phyloP scores from a whole-genome alignment of 768 basidiomycete species.

The Dioszegia crocea region DNA sequence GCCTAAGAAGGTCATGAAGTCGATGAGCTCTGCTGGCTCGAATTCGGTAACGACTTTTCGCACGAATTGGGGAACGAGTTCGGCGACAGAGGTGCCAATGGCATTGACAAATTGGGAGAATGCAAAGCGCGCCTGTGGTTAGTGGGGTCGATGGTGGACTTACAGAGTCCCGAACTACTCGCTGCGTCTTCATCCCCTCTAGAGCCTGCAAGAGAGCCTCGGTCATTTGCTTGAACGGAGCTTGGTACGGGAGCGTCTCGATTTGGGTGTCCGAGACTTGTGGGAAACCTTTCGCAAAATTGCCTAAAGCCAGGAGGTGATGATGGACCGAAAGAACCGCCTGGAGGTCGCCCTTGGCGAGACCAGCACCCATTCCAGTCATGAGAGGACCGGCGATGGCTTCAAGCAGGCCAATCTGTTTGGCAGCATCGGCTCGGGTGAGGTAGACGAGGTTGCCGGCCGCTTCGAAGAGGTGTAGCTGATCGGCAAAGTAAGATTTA shows the following conservation, averaged over 20 bases:
- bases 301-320: conserved; percentile 87
- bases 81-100: conserved; percentile 77
- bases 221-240: conserved; percentile 78
- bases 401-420: conserved; percentile 60
- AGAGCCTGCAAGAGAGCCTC: conserved; percentile 81
- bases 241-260: conserved; percentile 56
- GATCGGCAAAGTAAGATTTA: conserved; percentile 72
- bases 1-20: conserved; percentile 93
- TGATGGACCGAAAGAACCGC: conserved; percentile 88
- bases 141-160: conserved; percentile 40
- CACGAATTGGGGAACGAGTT: conserved; percentile 84
- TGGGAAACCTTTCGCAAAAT: conserved; percentile 93
- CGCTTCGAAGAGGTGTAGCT: conserved; percentile 91
- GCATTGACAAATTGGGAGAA: conserved; percentile 89
- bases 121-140: conserved; percentile 73
- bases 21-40: conserved; percentile 84
- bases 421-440: conserved; percentile 62
- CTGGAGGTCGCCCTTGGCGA: conserved; percentile 57
- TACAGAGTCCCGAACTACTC: conserved; percentile 88
- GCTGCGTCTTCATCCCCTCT: conserved; percentile 79
- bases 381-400: conserved; percentile 79
- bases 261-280: conserved; percentile 68
- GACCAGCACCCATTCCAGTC: conserved; percentile 56
- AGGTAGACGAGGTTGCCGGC: conserved; percentile 77
- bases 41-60: conserved; percentile 83